Evolutionary conservation across 139 green algal genomes (phyloP).

Genomic region (Asterochloris sp.): DNA sequence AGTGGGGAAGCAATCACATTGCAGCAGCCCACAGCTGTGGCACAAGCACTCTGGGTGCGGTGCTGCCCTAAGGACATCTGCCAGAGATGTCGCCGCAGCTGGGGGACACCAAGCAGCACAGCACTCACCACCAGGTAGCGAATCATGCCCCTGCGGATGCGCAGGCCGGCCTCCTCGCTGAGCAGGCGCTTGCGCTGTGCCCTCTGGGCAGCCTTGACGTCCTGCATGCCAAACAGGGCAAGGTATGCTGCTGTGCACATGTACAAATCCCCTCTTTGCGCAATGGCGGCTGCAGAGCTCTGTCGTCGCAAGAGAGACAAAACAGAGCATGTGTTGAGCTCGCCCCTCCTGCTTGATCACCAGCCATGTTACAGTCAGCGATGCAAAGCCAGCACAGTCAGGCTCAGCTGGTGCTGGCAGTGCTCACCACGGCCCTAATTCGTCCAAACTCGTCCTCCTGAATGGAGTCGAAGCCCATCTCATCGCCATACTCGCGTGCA

Average conservation of each 20-base stretch:
- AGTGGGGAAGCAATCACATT: background rate
- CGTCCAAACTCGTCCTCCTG: slow-evolving; percentile 86
- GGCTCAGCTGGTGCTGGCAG: background rate
- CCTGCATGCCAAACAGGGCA: slow-evolving; percentile 36
- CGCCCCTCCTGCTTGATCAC: background rate
- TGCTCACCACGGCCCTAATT: slow-evolving; percentile 62
- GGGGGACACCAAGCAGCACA: background rate
- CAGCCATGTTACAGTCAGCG: background rate
- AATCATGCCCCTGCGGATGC: slow-evolving; percentile 91
- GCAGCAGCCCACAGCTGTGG: background rate
- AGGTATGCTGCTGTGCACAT: background rate
- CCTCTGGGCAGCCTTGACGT: slow-evolving; percentile 59
- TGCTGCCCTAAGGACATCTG: background rate
- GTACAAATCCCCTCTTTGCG: background rate
- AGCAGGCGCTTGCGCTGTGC: slow-evolving; percentile 54
- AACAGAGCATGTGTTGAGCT: background rate
- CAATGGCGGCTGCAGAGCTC: background rate
- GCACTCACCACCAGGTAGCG: slow-evolving; percentile 70
- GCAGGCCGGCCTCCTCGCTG: slow-evolving; percentile 45
- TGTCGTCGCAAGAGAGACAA: background rate
- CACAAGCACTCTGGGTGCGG: background rate
- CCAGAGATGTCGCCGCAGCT: background rate
- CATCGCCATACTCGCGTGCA: slow-evolving; percentile 71
- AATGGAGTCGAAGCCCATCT: slow-evolving; percentile 81
- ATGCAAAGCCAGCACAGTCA: background rate